Base-by-base conservation (phyloP, 176 grass and related monocot species). In the Carex cristatella region DNA sequence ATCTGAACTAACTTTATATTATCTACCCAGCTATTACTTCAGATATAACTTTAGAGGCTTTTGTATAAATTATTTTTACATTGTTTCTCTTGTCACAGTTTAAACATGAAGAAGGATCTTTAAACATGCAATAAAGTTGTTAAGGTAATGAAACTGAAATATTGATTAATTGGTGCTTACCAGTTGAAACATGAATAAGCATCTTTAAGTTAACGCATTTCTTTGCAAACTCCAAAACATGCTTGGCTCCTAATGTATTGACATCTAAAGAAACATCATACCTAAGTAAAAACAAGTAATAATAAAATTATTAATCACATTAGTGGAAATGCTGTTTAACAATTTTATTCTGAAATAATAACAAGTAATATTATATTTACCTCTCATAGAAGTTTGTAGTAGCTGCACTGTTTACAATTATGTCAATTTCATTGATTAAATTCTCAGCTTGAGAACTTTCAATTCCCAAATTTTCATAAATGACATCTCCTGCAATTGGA, bases 311-410 rank as follows among this genome's bases (percentile, higher is more conserved):
- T 44, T 49, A 10, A 2, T 16, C 15, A 12, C 37, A 4, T 58
- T 4, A 2, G 49, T 83, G 5, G 16, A 35, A 3, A 4, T 32
- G 28, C 30, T 18, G 1, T 8, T 9, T 18, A 10, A 28, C 14
- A 18, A n/a, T 32, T 23, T 1, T 61, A 31, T 30, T 7, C 67
- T 1, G 27, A 38, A 33, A 60, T 70, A 15, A n/a, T 55, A 13
- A 8, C 23, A 84, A 31, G 23, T 61, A 12, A 40, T 59, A 38
- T 74, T 78, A 49, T 10, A 10, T 48, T 63, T 18, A 87, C 87
- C 94, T 88, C 80, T 94, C 94, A 44, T 91, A 89, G 71, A 97
- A 97, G 79, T 86, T 90, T 2, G 94, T 97, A 18, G 91, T 97
- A 68, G 94, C 94, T 18, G 94, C 94, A 28, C 85, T 88, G 28